Conservation (phyloP, 2,329 filamentous ascomycete species). For the Penicillium brevicompactum region DNA sequence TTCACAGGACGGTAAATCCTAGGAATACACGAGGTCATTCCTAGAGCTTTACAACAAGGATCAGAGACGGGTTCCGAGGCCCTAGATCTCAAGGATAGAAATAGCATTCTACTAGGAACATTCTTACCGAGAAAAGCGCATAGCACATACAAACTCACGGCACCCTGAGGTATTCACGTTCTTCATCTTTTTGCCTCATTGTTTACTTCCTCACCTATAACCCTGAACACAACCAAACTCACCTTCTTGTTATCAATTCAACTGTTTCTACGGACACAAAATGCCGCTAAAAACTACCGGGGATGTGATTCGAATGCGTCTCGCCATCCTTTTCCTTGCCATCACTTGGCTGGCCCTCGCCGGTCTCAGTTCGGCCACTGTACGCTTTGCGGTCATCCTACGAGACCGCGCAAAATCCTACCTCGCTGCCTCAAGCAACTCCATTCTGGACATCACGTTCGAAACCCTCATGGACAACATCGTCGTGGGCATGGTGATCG, state of each 20-base stretch:
- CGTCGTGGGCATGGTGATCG: too few species aligned
- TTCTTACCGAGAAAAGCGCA: background rate
- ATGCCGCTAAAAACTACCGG: background rate
- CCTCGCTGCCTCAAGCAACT: too few species aligned
- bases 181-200: background rate
- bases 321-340: constrained; percentile 4
- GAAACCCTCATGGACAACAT: too few species aligned
- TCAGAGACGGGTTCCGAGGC: background rate
- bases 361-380: background rate
- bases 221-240: background rate
- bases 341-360: constrained; percentile 1
- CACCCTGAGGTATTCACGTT: background rate
- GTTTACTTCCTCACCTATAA: background rate
- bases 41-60: too few species aligned
- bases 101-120: background rate
- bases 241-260: background rate
- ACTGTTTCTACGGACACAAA: too few species aligned
- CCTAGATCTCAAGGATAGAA: background rate
- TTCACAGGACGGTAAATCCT: too few species aligned
- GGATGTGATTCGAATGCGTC: background rate
- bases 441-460: too few species aligned
- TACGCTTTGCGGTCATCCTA: background rate
- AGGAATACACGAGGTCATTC: too few species aligned
- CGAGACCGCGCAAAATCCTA: too few species aligned
- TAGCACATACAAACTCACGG: background rate